Conservation (phyloP, 2,329 filamentous ascomycete genomes). For the Peltaster fructicola region DNA sequence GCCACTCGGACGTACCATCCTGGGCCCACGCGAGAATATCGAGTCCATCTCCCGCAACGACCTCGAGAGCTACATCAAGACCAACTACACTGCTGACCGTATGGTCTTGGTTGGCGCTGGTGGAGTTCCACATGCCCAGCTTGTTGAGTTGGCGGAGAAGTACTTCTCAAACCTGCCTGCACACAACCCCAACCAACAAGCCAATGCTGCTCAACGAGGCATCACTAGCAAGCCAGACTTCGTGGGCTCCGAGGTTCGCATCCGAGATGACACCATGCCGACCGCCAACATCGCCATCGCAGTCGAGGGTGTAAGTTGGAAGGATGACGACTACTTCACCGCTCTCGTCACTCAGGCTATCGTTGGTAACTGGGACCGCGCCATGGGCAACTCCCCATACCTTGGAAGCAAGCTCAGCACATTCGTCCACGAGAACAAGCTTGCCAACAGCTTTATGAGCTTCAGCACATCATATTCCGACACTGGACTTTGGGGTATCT, state of each 20-base stretch:
- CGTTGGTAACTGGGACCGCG: conserved; percentile 98
- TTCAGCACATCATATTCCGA: conserved; percentile 99
- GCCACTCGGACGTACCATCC: conserved; percentile 89
- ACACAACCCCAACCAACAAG: conserved; percentile 55
- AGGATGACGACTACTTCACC: conserved; percentile 97
- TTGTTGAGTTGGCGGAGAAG: conserved; percentile 92
- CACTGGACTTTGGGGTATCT: conserved; percentile 99
- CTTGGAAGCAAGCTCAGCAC: conserved; percentile 96
- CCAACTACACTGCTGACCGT: conserved; percentile 97
- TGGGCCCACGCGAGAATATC: conserved; percentile 97
- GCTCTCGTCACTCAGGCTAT: conserved; percentile 95
- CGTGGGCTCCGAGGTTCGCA: conserved; percentile 84
- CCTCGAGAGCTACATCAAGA: conserved; percentile 92
- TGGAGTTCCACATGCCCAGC: conserved; percentile 80
- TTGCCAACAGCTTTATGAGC: conserved; percentile 99
- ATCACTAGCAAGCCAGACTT: conserved; percentile 85
- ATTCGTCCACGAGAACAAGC: conserved; percentile 81
- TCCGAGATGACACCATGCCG: conserved; percentile 89
- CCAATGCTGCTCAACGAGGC: conserved; percentile 51
- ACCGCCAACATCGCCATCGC: conserved; percentile 97
- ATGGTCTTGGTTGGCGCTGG: conserved; percentile 97
- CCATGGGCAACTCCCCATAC: conserved; percentile 93
- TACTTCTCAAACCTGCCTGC: conserved; percentile 70
- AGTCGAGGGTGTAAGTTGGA: conserved; percentile 99
- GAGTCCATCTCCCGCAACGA: conserved; percentile 85